A percentile compares a stretch with the other conserved stretches of the same genome.
Conservation (phyloP, 208 protist genomes). For the Crithidia thermophila region DNA sequence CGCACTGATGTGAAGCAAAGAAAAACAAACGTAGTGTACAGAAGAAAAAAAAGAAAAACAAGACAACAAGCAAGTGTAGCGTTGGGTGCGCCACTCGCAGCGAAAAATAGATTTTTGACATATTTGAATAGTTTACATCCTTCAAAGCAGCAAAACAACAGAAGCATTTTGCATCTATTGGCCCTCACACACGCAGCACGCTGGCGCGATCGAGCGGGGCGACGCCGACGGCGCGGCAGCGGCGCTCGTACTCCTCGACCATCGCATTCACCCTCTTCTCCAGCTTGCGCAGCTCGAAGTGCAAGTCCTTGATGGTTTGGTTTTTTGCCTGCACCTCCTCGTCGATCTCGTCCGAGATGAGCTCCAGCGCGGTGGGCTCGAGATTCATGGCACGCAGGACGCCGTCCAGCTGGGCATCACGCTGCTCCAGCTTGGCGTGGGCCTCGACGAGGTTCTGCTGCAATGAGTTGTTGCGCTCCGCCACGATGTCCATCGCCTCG, state of each 20-base stretch:
- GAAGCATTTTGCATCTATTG: neutral
- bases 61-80: neutral
- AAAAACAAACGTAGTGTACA: neutral
- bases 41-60: neutral
- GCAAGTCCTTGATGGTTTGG: slow-evolving; percentile 94
- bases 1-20: neutral
- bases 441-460: slow-evolving; percentile 83
- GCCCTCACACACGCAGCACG: slow-evolving; percentile 25
- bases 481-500: slow-evolving; percentile 84
- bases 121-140: no score
- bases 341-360: slow-evolving; percentile 92
- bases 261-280: slow-evolving; percentile 67
- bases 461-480: slow-evolving; percentile 82
- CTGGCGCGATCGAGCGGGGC: slow-evolving; percentile 58
- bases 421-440: slow-evolving; percentile 75
- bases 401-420: slow-evolving; percentile 90
- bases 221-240: slow-evolving; percentile 56
- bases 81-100: neutral
- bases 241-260: slow-evolving; percentile 80
- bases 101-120: no score
- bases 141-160: neutral
- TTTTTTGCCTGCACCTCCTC: slow-evolving; percentile 93
- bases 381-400: slow-evolving; percentile 94
- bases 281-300: slow-evolving; percentile 94
- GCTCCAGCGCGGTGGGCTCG: slow-evolving; percentile 83